Evolutionary conservation across 1,284 basidiomycete genomes (phyloP), one percentile per base, ranked within the genome.

Genomic region (Sparassis latifolia): DNA sequence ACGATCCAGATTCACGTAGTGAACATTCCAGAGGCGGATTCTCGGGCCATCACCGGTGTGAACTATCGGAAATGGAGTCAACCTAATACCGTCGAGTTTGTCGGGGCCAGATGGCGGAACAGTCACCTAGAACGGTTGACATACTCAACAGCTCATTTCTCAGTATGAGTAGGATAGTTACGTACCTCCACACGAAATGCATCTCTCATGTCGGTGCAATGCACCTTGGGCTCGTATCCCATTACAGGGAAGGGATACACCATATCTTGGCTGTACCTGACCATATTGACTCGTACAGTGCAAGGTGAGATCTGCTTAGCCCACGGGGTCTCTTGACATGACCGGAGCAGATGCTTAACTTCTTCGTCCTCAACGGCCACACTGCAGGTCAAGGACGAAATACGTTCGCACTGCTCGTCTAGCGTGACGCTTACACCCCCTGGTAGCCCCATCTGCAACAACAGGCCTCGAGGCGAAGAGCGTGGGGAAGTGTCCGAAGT

Each of bases 131-230:
- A 45, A 64, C 29, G 20, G 33, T 6, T 2, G 31, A 46, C 7
- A 45, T 20, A 28, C 5, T 10, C 33, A 42, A 10, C 4, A 5
- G 32, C 27, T 46, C 65, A 61, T 28, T 70, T 69, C 38, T n/a
- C 27, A 20, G 30, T 20, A 42, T 20, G 3, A 33, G 20, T 20
- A 10, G 42, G 44, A 12, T 37, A 33, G 35, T 9, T 32, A 52
- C 66, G 9, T 39, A 79, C 79, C 67, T 82, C 78, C 6, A 80
- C 66, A 53, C 75, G 81, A 20, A 59, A 66, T 3, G 78, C 80
- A 53, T 73, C 76, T 32, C 80, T 70, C 20, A 20, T 20, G 20
- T 20, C 20, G 5, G 77, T 79, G 32, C 80, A 58, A 5, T 74
- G 69, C 2, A 75, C 49, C 55, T 66, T 77, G 7, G 47, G 42